Percentiles rank a stretch among this genome's conserved stretches.
Conservation (phyloP, 768 basidiomycete genomes). For the Mycena venus region DNA sequence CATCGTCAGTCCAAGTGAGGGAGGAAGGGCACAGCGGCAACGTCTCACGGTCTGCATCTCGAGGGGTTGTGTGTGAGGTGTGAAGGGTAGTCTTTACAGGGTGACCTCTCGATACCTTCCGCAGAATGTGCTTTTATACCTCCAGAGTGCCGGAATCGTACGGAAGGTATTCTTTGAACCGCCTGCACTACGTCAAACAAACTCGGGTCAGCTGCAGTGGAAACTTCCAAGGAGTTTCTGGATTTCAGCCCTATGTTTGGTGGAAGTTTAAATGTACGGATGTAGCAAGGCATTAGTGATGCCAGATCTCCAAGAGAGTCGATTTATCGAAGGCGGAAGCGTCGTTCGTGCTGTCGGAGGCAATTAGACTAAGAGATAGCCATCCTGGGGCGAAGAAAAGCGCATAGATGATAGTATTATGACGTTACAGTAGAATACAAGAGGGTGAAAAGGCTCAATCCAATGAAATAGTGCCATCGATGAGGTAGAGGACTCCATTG, state of each 20-base stretch:
- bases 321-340: neutral
- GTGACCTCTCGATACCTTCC: neutral
- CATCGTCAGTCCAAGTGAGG: neutral
- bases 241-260: neutral
- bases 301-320: neutral
- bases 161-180: neutral
- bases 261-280: neutral
- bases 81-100: neutral
- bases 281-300: neutral
- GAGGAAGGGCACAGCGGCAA: neutral
- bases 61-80: neutral
- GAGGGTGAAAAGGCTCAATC: constrained; percentile 24
- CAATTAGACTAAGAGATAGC: neutral
- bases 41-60: constrained; percentile 25
- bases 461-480: constrained; percentile 53
- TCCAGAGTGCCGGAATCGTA: neutral
- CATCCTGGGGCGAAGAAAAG: neutral
- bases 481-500: constrained; percentile 59
- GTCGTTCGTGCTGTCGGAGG: neutral
- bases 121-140: neutral
- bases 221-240: neutral
- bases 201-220: constrained; percentile 15
- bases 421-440: constrained; percentile 22
- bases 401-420: constrained; percentile 1
- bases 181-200: neutral